These are phyloP conservation scores for Yamadazyma sp. DNA, from an alignment of 805 yeast genomes.

Conservation along the genomic window DNA sequence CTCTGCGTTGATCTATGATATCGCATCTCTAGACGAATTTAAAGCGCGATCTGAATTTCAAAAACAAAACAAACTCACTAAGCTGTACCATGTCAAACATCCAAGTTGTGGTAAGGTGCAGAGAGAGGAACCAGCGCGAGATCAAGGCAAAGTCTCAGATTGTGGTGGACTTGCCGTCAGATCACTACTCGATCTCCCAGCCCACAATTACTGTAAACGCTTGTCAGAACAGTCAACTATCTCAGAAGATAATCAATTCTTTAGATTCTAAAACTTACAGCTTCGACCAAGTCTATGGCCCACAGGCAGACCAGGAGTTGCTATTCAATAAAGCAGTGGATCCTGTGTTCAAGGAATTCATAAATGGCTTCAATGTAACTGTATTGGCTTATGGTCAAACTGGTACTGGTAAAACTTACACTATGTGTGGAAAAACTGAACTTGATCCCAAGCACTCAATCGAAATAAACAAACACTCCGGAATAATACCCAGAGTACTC, in stretches of 20 bases:
- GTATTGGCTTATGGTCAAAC: constrained; percentile 82
- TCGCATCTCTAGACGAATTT: background rate
- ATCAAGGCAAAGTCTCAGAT: constrained; percentile 44
- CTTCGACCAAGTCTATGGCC: constrained; percentile 81
- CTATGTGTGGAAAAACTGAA: constrained; percentile 55
- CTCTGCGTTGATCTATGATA: background rate
- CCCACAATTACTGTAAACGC: constrained; percentile 22
- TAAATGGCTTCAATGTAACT: constrained; percentile 66
- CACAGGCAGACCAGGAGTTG: constrained; percentile 69
- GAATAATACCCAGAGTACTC: constrained; percentile 57
- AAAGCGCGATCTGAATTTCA: constrained; percentile 8
- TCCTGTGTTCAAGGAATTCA: constrained; percentile 70
- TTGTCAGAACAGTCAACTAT: constrained; percentile 12
- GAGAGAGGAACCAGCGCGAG: constrained; percentile 49
- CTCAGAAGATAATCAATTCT: constrained; percentile 31
- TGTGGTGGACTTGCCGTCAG: constrained; percentile 48
- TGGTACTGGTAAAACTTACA: constrained; percentile 84
- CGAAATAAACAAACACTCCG: constrained; percentile 38
- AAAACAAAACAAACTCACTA: constrained; percentile 8
- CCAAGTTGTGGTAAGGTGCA: constrained; percentile 55
- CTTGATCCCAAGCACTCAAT: constrained; percentile 3
- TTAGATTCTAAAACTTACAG: constrained; percentile 52
- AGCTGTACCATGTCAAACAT: constrained; percentile 34
- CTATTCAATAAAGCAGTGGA: constrained; percentile 68
- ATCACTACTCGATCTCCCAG: constrained; percentile 24